phyloP scores from a whole-genome alignment of 352 stramenopile species.

The Phytophthora cactorum region DNA sequence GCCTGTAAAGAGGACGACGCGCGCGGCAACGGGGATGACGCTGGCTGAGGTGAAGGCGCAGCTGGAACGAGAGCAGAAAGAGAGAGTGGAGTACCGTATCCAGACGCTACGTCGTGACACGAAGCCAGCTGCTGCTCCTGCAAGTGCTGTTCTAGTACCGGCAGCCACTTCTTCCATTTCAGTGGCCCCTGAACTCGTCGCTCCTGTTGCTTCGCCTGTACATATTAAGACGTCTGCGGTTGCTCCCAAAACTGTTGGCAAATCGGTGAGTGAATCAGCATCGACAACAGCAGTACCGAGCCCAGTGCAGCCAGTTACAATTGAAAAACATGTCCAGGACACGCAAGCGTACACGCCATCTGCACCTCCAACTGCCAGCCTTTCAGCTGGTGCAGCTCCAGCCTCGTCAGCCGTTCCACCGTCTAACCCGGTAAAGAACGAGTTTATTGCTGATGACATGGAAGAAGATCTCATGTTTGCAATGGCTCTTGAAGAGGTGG shows the following conservation, averaged over 20 bases:
- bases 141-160: not conserved
- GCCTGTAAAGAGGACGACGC: slow-evolving; percentile 9
- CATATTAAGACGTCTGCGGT: not conserved
- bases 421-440: slow-evolving; percentile 27
- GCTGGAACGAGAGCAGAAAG: slow-evolving; percentile 55
- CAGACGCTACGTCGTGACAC: slow-evolving; percentile 39
- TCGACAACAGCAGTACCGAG: not conserved
- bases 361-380: not conserved
- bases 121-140: slow-evolving; percentile 5
- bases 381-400: not conserved
- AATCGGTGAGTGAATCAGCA: not conserved
- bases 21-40: slow-evolving; percentile 21
- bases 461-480: slow-evolving; percentile 75
- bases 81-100: slow-evolving; percentile 57
- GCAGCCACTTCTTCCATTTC: not conserved
- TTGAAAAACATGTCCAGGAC: not conserved
- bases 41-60: slow-evolving; percentile 54
- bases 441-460: slow-evolving; percentile 69
- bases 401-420: not conserved
- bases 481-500: slow-evolving; percentile 69
- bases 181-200: not conserved
- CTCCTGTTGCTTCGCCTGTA: not conserved
- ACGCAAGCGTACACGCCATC: not conserved
- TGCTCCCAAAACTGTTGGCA: not conserved
- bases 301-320: not conserved